Base-by-base conservation (phyloP, 306 rosid species). In the Prunus salicina region DNA sequence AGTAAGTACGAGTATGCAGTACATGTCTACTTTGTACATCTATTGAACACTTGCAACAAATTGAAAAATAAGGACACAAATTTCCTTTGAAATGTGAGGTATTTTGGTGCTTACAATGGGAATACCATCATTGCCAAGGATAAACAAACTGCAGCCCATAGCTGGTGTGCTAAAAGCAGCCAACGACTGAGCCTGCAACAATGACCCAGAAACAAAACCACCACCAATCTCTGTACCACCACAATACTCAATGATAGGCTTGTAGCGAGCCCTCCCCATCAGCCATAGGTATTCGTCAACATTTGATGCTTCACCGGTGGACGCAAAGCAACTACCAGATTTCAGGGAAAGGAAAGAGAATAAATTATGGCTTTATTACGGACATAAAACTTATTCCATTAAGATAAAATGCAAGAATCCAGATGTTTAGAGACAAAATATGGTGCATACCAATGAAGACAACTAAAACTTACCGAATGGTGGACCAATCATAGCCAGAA, bases 141-240 rank as follows among this genome's bases (percentile, higher is more conserved):
- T 90, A 87, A 84, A 92, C 84, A 94, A 82, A 84, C 79, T 84
- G 86, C 97, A 90, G 63, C 97, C 83, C 92, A 94, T 90, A 50
- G 89, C 97, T 15, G 97, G 98, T 71, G 96, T 92, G 90, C 98
- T 94, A 80, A 94, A 94, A 84, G 98, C 93, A 73, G 97, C 92
- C 82, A 94, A 81, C 50, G 98, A 89, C 62, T 94, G 98, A 82
- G 96, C 83, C 84, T 94, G 96, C 75, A 90, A 86, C 27, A 94
- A 73, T 76, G 98, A 94, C 62, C 98, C 98, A 75, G 90, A 53
- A 76, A 92, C 83, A 83, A 94, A 94, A 67, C 85, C 95, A 77
- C 98, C 97, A 34, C 97, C 97, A 78, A 94, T 91, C 86, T 94
- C 98, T 12, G 98, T 94, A 61, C 98, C 98, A 71, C 98, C 98